These are phyloP conservation scores for Metschnikowia reukaufii DNA, from an alignment of 805 yeast genomes.

Conservation along the genomic window DNA sequence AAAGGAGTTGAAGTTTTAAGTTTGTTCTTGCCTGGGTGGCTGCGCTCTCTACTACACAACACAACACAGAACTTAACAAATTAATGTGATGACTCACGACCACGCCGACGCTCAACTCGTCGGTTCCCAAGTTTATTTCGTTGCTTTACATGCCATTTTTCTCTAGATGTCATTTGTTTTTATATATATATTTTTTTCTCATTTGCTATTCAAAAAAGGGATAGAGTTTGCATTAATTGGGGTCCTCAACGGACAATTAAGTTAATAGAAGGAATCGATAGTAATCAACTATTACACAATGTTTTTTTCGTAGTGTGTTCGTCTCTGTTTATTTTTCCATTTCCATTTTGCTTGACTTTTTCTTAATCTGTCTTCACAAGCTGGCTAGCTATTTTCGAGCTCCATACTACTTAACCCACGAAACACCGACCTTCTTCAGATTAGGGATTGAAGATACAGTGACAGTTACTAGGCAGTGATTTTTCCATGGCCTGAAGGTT, in stretches of 20 bases:
- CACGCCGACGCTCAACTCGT: constrained; percentile 49
- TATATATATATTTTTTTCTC: constrained; percentile 5
- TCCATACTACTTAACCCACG: too few species aligned
- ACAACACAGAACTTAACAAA: constrained; percentile 9
- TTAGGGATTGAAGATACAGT: too few species aligned
- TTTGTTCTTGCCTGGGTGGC: constrained; percentile 14
- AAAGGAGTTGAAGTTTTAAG: constrained; percentile 64
- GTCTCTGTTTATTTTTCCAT: too few species aligned
- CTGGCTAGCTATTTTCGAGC: neutral
- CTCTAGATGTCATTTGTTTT: constrained; percentile 18
- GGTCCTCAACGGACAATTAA: constrained; percentile 51
- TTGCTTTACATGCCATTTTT: constrained; percentile 13
- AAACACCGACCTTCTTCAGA: too few species aligned
- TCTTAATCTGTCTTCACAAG: too few species aligned
- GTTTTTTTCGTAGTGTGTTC: too few species aligned
- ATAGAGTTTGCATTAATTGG: constrained; percentile 40
- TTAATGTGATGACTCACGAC: constrained; percentile 46
- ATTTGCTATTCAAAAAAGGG: constrained; percentile 29
- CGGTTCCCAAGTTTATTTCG: constrained; percentile 26
- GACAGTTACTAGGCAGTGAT: too few species aligned
- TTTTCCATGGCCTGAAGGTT: too few species aligned
- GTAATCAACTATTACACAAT: neutral
- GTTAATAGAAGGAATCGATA: constrained; percentile 19
- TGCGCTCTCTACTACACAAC: neutral
- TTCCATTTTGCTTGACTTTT: too few species aligned